Percentiles rank a stretch among this genome's conserved stretches.
Conservation (phyloP, 257 asterid genomes). For the Coffea canephora region DNA sequence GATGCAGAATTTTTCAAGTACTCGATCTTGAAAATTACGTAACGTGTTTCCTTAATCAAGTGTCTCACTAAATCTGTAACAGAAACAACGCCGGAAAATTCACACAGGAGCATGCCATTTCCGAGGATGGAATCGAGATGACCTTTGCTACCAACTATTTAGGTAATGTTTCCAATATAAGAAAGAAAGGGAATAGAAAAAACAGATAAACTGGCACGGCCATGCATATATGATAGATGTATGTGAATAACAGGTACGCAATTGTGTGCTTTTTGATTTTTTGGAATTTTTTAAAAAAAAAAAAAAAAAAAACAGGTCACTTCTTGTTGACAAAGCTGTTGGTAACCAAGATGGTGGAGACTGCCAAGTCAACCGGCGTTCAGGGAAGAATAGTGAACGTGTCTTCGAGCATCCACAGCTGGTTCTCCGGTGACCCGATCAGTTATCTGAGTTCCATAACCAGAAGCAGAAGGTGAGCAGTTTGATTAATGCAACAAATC, state of each 20-base stretch:
- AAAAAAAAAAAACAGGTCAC: constrained; percentile 50
- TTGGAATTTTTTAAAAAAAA: neutral
- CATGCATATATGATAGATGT: neutral
- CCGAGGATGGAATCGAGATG: constrained; percentile 97
- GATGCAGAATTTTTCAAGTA: neutral
- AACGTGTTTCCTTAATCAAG: no score
- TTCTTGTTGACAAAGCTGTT: constrained; percentile 75
- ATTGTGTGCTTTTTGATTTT: neutral
- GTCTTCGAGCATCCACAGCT: constrained; percentile 77
- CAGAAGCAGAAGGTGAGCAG: constrained; percentile 56
- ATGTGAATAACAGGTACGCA: neutral
- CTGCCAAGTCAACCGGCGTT: constrained; percentile 53
- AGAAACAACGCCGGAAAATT: constrained; percentile 98
- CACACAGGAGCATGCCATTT: constrained; percentile 64
- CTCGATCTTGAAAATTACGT: neutral
- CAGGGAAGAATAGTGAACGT: constrained; percentile 94
- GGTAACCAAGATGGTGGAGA: constrained; percentile 64
- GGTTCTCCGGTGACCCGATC: constrained; percentile 88
- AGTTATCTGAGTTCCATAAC: constrained; percentile 62
- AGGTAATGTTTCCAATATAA: constrained; percentile 34
- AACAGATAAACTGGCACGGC: neutral
- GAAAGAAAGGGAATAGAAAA: neutral
- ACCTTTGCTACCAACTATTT: constrained; percentile 89
- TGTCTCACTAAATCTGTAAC: neutral
- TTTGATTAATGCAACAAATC: constrained; percentile 3